A percentile compares a stretch with the other conserved stretches of the same genome.
Conservation (phyloP, 805 yeast species). For the Monosporozyma aerobia region DNA sequence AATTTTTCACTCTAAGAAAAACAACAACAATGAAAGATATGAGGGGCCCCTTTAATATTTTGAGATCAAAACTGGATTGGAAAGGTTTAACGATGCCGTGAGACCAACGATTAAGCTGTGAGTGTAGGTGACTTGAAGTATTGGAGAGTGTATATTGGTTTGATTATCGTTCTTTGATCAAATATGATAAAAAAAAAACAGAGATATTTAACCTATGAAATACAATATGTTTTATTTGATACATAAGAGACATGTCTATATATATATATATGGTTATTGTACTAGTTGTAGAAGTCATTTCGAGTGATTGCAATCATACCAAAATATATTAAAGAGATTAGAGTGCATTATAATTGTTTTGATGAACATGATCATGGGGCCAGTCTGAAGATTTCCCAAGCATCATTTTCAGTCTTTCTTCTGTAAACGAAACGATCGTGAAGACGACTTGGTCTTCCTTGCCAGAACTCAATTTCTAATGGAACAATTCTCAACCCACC, state of each 20-base stretch:
- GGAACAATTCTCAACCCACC: conserved; percentile 90
- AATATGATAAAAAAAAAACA: no score
- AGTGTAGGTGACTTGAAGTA: no score
- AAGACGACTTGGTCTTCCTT: conserved; percentile 80
- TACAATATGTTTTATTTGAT: background rate
- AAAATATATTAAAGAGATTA: background rate
- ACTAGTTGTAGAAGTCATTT: background rate
- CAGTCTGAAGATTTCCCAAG: conserved; percentile 60
- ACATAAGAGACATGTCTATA: background rate
- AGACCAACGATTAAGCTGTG: no score
- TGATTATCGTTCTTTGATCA: no score
- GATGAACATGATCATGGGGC: conserved; percentile 45
- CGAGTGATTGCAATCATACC: background rate
- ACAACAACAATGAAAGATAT: background rate
- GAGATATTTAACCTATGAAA: background rate
- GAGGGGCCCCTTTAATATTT: background rate
- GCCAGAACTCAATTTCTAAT: conserved; percentile 92
- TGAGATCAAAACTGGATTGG: background rate
- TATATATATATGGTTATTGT: background rate
- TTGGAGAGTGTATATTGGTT: no score
- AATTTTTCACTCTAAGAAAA: background rate
- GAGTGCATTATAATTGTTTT: background rate
- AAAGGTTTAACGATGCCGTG: no score
- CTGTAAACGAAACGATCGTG: conserved; percentile 80
- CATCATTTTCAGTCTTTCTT: conserved; percentile 40